These are phyloP conservation scores for Hemerocallis citrina DNA, from an alignment of 106 monocot species.

Conservation along the genomic window DNA sequence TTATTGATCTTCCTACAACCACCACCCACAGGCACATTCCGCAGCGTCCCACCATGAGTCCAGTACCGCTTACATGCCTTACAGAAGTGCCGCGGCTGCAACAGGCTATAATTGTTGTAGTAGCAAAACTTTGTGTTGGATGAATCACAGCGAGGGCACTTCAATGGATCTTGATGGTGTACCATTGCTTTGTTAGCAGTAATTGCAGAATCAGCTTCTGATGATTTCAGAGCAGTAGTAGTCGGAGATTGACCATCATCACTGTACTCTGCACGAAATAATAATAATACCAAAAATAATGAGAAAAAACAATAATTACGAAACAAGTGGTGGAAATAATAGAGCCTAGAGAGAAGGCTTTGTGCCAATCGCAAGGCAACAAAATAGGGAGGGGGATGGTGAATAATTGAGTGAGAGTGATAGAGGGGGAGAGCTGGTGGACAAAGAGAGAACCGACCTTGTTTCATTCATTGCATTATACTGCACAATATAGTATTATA, in stretches of 20 bases:
- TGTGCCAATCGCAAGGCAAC: too few relatives aligned
- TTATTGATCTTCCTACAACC: conserved; percentile 5
- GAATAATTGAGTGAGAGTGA: too few relatives aligned
- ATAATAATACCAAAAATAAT: neutral
- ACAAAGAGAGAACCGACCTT: too few relatives aligned
- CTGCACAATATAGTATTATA: too few relatives aligned
- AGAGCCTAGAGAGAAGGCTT: neutral
- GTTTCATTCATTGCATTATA: too few relatives aligned
- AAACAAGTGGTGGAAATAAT: neutral
- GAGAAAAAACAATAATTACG: too few relatives aligned
- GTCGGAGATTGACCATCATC: neutral
- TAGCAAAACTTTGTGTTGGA: neutral
- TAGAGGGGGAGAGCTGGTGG: too few relatives aligned
- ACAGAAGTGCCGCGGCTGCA: neutral
- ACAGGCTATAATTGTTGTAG: conserved; percentile 1
- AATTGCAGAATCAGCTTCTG: neutral
- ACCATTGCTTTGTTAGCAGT: neutral
- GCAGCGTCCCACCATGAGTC: conserved; percentile 10
- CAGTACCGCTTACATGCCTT: conserved; percentile 5
- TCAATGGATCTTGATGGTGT: neutral
- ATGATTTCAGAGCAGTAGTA: neutral
- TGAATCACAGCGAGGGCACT: neutral
- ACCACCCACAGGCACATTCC: conserved; percentile 7
- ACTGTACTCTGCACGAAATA: neutral
- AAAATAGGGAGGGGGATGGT: too few relatives aligned